Evolutionary conservation across 768 basidiomycete species (phyloP).

Genomic region (Mycena latifolia): DNA sequence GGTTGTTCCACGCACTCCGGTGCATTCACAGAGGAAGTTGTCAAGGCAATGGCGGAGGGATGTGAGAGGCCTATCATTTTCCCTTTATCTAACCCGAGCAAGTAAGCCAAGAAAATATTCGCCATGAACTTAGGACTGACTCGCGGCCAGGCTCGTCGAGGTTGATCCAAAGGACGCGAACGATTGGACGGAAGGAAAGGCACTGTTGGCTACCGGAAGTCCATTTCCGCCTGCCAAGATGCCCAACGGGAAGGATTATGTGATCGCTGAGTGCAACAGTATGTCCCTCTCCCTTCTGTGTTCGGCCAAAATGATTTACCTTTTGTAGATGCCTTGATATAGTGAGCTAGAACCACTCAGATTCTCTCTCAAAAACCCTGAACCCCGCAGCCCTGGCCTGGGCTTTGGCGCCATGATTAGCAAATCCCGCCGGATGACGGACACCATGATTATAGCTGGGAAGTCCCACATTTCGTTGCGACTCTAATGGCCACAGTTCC

Average conservation of each 20-base stretch:
- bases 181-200: conserved; percentile 85
- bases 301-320: background rate
- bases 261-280: conserved; percentile 85
- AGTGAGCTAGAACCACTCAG: no score
- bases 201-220: conserved; percentile 86
- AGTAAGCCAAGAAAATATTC: conserved; percentile 5
- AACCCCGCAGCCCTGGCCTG: conserved; percentile 86
- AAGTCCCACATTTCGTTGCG: background rate
- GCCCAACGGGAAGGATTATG: conserved; percentile 73
- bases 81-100: conserved; percentile 86
- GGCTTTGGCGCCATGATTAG: conserved; percentile 85
- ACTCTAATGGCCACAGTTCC: background rate
- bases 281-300: conserved; percentile 27
- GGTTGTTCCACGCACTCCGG: conserved; percentile 86
- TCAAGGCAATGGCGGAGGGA: conserved; percentile 73
- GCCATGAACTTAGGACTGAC: background rate
- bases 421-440: conserved; percentile 73
- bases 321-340: conserved; percentile 75
- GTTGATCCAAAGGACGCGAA: conserved; percentile 78
- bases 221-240: conserved; percentile 83
- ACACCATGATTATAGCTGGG: conserved; percentile 84
- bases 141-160: conserved; percentile 66
- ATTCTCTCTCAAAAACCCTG: no score
- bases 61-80: conserved; percentile 86
- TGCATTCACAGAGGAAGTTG: conserved; percentile 81